Percentiles rank a stretch among this genome's conserved stretches.
Conservation (phyloP, 2,329 filamentous ascomycete genomes). For the Phaeosphaeriaceae sp. region DNA sequence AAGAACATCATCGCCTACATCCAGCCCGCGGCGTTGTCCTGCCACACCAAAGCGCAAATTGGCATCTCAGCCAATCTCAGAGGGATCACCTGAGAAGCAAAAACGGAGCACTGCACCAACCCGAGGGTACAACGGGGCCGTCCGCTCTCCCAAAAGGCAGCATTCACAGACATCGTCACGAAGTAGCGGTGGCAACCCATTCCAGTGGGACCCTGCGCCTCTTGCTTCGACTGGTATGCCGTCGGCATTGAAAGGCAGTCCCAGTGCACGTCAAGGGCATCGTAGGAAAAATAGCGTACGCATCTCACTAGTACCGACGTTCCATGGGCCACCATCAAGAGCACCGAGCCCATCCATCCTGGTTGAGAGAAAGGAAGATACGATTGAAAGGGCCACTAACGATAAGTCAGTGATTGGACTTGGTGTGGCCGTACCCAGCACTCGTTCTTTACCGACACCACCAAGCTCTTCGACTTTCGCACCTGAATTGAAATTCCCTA, state of each 20-base stretch:
- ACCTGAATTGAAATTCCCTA: conserved; percentile 44
- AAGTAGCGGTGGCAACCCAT: conserved; percentile 56
- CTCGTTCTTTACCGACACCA: conserved; percentile 29
- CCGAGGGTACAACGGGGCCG: conserved; percentile 41
- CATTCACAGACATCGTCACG: conserved; percentile 50
- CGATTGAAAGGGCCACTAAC: conserved; percentile 20
- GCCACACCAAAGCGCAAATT: conserved; percentile 46
- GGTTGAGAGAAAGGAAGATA: conserved; percentile 50
- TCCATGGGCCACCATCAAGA: conserved; percentile 48
- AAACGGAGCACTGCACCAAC: conserved; percentile 38
- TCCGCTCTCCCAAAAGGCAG: conserved; percentile 45
- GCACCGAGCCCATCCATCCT: conserved; percentile 45
- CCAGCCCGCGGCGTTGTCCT: conserved; percentile 27
- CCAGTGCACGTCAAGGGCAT: conserved; percentile 53
- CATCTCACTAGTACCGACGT: conserved; percentile 52
- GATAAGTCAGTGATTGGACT: conserved; percentile 12
- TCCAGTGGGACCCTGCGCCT: conserved; percentile 53
- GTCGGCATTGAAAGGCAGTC: conserved; percentile 54
- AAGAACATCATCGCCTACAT: conserved; percentile 41
- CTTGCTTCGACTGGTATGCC: conserved; percentile 45
- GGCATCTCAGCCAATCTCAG: conserved; percentile 44
- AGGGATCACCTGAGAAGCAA: conserved; percentile 48
- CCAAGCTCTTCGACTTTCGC: conserved; percentile 42
- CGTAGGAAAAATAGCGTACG: conserved; percentile 55
- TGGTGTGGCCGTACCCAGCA: conserved; percentile 21